These are phyloP conservation scores for Histomonas meleagridis DNA, from an alignment of 208 protist species.

Conservation along the genomic window DNA sequence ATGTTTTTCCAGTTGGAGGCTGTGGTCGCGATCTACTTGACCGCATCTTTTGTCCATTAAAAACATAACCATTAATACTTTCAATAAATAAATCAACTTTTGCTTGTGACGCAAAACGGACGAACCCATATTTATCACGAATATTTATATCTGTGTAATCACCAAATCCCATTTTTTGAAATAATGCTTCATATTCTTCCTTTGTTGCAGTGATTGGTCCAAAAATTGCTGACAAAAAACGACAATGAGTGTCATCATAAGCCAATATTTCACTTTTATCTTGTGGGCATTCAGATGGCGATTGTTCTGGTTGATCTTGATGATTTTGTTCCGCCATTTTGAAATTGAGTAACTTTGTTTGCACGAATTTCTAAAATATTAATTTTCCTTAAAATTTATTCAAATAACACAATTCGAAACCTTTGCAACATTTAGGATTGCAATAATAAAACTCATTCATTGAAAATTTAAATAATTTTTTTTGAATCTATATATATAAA, in stretches of 20 bases:
- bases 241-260: not conserved
- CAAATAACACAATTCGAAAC: too few species aligned
- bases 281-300: too few species aligned
- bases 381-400: too few species aligned
- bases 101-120: not conserved
- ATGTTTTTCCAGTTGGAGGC: not conserved
- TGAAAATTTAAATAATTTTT: too few species aligned
- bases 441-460: too few species aligned
- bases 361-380: too few species aligned
- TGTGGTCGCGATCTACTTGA: not conserved
- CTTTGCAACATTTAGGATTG: too few species aligned
- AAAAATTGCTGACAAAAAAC: not conserved
- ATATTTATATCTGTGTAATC: not conserved
- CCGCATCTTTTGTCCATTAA: not conserved
- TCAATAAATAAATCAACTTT: not conserved
- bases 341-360: too few species aligned
- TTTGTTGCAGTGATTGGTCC: not conserved
- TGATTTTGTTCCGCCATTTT: too few species aligned
- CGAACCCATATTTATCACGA: not conserved
- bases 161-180: not conserved
- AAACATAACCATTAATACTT: not conserved
- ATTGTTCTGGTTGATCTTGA: too few species aligned
- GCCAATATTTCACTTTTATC: too few species aligned
- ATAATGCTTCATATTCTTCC: not conserved
- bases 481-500: too few species aligned